A percentile compares a stretch with the other conserved stretches of the same genome.
Conservation (phyloP, 345 rosid species). For the Physaria fendleri region DNA sequence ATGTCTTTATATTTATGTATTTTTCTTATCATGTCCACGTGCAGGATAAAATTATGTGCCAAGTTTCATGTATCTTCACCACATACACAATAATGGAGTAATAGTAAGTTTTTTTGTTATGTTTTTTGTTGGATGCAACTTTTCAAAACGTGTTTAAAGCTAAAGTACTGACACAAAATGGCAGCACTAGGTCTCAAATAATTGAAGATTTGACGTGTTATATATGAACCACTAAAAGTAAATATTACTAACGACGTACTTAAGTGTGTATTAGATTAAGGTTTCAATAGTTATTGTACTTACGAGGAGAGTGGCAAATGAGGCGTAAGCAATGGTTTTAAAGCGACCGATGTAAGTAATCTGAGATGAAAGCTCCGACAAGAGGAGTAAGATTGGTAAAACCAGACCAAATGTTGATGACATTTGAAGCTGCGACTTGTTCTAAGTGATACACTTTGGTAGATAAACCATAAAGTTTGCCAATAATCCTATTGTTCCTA, state of each 20-base stretch:
- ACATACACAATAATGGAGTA: slow-evolving; percentile 6
- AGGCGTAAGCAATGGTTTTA: slow-evolving; percentile 47
- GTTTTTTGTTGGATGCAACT: neutral
- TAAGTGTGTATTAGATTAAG: neutral
- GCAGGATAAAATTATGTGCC: slow-evolving; percentile 9
- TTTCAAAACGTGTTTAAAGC: neutral
- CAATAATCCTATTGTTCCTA: slow-evolving; percentile 53
- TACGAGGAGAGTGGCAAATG: slow-evolving; percentile 56
- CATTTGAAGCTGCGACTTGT: slow-evolving; percentile 47
- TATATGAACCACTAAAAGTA: neutral
- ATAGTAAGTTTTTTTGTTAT: neutral
- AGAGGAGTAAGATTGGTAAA: slow-evolving; percentile 53
- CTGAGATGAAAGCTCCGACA: slow-evolving; percentile 63
- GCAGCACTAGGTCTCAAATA: neutral
- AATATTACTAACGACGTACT: neutral
- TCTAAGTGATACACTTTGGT: slow-evolving; percentile 47
- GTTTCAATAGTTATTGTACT: neutral
- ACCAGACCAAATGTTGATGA: slow-evolving; percentile 60
- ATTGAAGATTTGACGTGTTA: neutral
- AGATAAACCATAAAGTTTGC: slow-evolving; percentile 63
- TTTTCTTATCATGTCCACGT: slow-evolving; percentile 12
- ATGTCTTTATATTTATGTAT: neutral
- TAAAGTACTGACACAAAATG: neutral
- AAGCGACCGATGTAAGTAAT: slow-evolving; percentile 47
- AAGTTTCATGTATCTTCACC: slow-evolving; percentile 17